Percentiles rank a stretch among this genome's conserved stretches.
Conservation (phyloP, 2,329 filamentous ascomycete species). For the Daldinia eschscholtzii region DNA sequence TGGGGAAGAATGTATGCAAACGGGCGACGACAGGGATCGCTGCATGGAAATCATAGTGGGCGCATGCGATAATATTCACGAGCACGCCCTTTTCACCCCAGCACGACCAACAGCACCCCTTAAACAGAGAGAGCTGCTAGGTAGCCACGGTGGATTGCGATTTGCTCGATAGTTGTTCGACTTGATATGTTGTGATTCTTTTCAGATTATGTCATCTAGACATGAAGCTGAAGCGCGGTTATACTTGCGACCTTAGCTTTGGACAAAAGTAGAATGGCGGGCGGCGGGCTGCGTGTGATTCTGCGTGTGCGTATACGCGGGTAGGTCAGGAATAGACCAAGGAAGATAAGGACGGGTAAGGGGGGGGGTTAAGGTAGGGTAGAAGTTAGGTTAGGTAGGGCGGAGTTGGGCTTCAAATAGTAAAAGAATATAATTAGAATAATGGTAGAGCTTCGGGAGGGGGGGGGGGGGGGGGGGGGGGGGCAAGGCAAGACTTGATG, state of each 20-base stretch:
- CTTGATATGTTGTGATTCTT: conserved; percentile 16
- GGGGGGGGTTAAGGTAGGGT: conserved; percentile 2
- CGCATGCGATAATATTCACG: conserved; percentile 56
- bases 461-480: conserved; percentile 10
- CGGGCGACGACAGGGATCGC: conserved; percentile 72
- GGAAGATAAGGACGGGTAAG: conserved; percentile 37
- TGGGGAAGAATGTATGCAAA: conserved; percentile 68
- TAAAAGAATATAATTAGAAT: conserved; percentile 41
- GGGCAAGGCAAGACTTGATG: background rate
- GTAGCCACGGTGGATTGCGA: conserved; percentile 44
- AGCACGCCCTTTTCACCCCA: conserved; percentile 49
- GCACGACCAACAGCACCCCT: conserved; percentile 54
- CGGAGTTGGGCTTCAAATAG: conserved; percentile 44
- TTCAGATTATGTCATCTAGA: conserved; percentile 37
- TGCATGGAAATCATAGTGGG: conserved; percentile 73
- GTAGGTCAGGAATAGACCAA: conserved; percentile 33
- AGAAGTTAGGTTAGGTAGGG: conserved; percentile 34
- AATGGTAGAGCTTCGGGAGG: conserved; percentile 23
- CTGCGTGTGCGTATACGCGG: conserved; percentile 16
- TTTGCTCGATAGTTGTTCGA: conserved; percentile 36
- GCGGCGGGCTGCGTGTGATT: conserved; percentile 10
- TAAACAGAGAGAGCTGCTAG: conserved; percentile 47
- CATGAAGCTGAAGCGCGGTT: conserved; percentile 21
- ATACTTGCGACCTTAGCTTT: conserved; percentile 29
- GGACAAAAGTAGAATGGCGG: conserved; percentile 26